Evolutionary conservation across 441 rosid genomes (phyloP).

Genomic region (Geranium incanum): DNA sequence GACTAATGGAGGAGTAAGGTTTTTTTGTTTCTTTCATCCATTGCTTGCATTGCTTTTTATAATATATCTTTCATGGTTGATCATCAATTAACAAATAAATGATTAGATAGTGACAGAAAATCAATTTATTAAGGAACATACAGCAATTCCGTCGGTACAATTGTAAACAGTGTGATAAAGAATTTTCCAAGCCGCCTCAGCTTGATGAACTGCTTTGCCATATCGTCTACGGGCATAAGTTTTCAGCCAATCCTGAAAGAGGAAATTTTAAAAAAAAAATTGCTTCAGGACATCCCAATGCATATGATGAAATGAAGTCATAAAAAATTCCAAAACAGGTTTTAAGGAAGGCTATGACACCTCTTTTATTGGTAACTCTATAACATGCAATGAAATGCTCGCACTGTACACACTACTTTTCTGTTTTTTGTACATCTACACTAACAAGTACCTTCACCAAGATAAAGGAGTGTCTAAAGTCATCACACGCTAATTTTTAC

Average conservation of each 20-base stretch:
- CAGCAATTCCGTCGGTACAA: slow-evolving; percentile 75
- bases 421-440: neutral
- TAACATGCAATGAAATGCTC: neutral
- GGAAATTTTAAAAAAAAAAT: slow-evolving; percentile 16
- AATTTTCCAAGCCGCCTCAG: slow-evolving; percentile 76
- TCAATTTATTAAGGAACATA: slow-evolving; percentile 31
- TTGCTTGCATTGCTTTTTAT: neutral
- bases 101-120: slow-evolving; percentile 11
- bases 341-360: neutral
- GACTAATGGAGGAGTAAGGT: neutral
- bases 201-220: slow-evolving; percentile 55
- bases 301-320: neutral
- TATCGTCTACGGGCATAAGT: slow-evolving; percentile 68
- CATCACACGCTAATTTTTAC: neutral
- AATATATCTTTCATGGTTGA: neutral
- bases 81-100: neutral
- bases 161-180: slow-evolving; percentile 77
- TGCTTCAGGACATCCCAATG: neutral
- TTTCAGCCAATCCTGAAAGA: slow-evolving; percentile 74
- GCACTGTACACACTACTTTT: neutral
- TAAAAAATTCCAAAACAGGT: neutral
- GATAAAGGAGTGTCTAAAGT: neutral
- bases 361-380: neutral
- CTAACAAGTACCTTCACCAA: neutral
- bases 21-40: too few species aligned